Base-by-base conservation (phyloP, 2,329 filamentous ascomycete species). In the Aspergillaceae sp. region DNA sequence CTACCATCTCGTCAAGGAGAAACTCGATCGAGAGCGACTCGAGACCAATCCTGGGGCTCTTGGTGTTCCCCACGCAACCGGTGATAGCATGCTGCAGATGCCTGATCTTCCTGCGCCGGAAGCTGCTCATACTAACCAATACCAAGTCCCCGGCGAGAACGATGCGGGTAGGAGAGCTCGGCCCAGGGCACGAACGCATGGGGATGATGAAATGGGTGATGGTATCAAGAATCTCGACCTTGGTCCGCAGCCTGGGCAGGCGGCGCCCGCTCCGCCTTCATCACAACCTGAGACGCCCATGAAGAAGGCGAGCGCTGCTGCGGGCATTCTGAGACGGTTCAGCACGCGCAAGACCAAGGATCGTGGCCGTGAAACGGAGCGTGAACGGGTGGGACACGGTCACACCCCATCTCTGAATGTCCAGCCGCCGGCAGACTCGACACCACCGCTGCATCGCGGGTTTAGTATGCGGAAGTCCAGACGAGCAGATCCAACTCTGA, bases 1-100 rank as follows among this genome's bases (percentile, higher is more conserved):
- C 9, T 98, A 98, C 67, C 94, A 94, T 59, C 78, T 98, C 3
- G 92, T 95, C n/a, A 84, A 82, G 55, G 92, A 98, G 71, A 97
- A 97, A 70, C 81, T 88, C 52, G 87, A 94, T 42, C 82, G 87
- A 33, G 90, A 97, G 58, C 68, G 73, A 40, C 62, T 71, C 27
- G 77, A 80, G 55, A 64, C 69, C 34, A 82, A 81, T 49, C 78
- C 82, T 42, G 78, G 80, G 26, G 77, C 77, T 46, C 60, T 77
- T 29, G 72, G 73, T 19, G 71, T 84, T 59, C 78, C 79, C 10
- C 74, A 74, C 34, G 69, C 73, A 38, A 70, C 80, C 27, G 73
- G 74, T 37, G 76, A 84, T 43, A 72, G 74, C 45, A 69, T 76
- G 5, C 65, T 83, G 43, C 74, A 78, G 53, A 72, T 92, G 51